Evolutionary conservation across 139 green algal genomes (phyloP).

Genomic region (Protoeuglena noctilucae): DNA sequence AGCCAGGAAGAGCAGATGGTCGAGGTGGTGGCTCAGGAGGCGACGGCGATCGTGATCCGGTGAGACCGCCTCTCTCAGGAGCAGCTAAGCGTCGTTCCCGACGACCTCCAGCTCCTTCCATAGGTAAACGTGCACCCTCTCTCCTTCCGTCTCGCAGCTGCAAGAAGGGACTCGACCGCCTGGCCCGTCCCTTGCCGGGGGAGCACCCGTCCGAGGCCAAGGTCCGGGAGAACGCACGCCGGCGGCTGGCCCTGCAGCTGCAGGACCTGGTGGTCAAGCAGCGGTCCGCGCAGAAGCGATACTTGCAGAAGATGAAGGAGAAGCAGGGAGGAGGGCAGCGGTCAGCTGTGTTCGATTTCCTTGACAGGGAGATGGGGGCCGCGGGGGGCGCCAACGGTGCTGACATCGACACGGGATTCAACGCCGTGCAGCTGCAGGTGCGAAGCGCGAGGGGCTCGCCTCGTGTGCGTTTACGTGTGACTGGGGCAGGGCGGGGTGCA

Average conservation of each 20-base stretch:
- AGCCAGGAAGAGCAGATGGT: no score
- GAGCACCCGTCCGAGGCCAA: no score
- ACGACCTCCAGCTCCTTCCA: no score
- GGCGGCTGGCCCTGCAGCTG: slow-evolving; percentile 65
- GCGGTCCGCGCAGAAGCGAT: slow-evolving; percentile 65
- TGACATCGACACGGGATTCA: slow-evolving; percentile 70
- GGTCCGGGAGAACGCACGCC: slow-evolving; percentile 51
- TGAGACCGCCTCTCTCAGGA: no score
- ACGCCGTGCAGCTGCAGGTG: slow-evolving; percentile 36
- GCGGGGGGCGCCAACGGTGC: slow-evolving; percentile 9
- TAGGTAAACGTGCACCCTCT: no score
- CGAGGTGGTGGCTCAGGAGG: no score
- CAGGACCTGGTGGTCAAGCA: slow-evolving; percentile 70
- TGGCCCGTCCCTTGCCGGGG: no score
- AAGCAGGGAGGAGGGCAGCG: slow-evolving; percentile 30
- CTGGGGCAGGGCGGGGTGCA: background rate
- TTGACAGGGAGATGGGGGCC: background rate
- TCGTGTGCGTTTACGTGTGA: background rate
- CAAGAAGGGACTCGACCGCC: no score
- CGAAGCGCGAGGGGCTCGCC: background rate
- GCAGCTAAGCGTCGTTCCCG: no score
- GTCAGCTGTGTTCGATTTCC: slow-evolving; percentile 16
- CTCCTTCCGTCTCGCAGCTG: no score
- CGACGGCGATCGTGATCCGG: no score
- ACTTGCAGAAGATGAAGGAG: slow-evolving; percentile 57